phyloP scores from a whole-genome alignment of 306 rosid species.

The Lathyrus aphaca region DNA sequence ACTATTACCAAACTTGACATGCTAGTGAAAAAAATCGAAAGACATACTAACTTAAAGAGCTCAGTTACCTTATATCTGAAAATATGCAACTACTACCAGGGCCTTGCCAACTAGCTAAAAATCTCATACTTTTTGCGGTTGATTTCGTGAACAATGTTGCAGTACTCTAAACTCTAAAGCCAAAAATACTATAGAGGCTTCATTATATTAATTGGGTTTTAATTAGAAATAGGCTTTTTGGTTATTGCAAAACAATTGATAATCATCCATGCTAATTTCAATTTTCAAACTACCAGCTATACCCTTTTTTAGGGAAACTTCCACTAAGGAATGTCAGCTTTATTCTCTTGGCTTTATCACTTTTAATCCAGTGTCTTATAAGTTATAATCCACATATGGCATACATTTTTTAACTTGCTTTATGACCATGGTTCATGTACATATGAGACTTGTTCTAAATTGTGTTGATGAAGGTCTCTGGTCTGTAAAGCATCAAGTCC shows the following conservation, averaged over 20 bases:
- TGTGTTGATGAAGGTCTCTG: slow-evolving; percentile 3
- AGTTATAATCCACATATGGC: background rate
- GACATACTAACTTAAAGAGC: background rate
- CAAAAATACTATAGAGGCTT: background rate
- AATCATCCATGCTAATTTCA: slow-evolving; percentile 23
- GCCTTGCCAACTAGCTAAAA: no score
- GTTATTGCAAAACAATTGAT: slow-evolving; percentile 20
- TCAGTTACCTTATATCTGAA: background rate
- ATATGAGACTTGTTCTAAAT: slow-evolving; percentile 2
- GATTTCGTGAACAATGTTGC: background rate
- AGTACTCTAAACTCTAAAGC: background rate
- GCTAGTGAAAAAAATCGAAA: slow-evolving; percentile 10
- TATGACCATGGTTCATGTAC: slow-evolving; percentile 1
- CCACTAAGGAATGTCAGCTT: slow-evolving; percentile 4
- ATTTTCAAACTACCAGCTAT: background rate
- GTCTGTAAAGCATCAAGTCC: background rate
- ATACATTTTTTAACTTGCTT: background rate
- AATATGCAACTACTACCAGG: no score
- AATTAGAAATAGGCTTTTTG: slow-evolving; percentile 11
- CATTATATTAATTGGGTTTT: background rate
- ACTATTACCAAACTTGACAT: background rate
- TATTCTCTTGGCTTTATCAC: slow-evolving; percentile 1
- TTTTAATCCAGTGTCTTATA: background rate
- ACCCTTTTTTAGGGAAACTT: background rate
- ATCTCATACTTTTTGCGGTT: no score